A percentile compares a stretch with the other conserved stretches of the same genome.
These are phyloP conservation scores for Didymella segeticola DNA, from an alignment of 2,329 filamentous ascomycete species.

Conservation along the genomic window DNA sequence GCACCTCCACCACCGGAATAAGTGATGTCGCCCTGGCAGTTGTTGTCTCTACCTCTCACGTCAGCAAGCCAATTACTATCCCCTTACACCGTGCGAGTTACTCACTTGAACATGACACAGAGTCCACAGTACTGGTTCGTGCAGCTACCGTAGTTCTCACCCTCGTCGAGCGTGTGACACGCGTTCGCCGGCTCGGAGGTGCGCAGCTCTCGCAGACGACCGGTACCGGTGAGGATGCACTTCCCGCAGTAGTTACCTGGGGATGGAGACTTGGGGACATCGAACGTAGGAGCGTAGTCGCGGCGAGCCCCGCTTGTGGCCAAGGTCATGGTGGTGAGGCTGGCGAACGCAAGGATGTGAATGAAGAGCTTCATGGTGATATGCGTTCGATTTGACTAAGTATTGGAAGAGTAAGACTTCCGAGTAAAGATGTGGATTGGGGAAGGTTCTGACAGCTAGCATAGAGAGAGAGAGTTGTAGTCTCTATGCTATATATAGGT, in stretches of 20 bases:
- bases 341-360: background rate
- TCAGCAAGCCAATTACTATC: background rate
- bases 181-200: slow-evolving; percentile 1
- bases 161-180: slow-evolving; percentile 1
- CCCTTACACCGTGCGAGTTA: background rate
- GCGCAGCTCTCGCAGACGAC: slow-evolving; percentile 1
- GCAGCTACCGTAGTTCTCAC: background rate
- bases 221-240: background rate
- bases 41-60: background rate
- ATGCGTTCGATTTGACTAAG: background rate
- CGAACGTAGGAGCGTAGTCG: background rate
- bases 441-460: background rate
- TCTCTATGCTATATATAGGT: background rate
- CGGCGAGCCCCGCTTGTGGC: background rate
- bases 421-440: too few relatives aligned
- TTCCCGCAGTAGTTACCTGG: slow-evolving; percentile 3
- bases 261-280: background rate
- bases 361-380: background rate
- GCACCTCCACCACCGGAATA: slow-evolving; percentile 4
- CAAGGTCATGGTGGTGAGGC: background rate
- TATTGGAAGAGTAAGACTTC: too few relatives aligned
- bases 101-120: slow-evolving; percentile 10
- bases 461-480: too few relatives aligned
- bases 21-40: slow-evolving; percentile 7
- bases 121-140: slow-evolving; percentile 11